A percentile compares a stretch with the other conserved stretches of the same genome.
These are phyloP conservation scores for Mycena galericulata DNA, from an alignment of 768 basidiomycete genomes.

Conservation along the genomic window DNA sequence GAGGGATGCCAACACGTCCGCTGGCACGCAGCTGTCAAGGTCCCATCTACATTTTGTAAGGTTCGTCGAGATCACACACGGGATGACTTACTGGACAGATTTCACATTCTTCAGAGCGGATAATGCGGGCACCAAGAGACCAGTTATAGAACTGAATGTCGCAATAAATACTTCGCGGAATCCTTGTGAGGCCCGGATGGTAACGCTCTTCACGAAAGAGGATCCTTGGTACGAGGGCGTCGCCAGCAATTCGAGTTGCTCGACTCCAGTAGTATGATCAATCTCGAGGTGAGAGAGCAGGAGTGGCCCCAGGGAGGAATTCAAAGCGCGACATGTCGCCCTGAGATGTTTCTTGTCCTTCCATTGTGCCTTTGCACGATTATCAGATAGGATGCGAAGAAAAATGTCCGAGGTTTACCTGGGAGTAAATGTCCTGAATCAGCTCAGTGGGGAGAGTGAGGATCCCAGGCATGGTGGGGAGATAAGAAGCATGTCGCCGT, in stretches of 20 bases:
- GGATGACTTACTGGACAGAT: background rate
- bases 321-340: background rate
- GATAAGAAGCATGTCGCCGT: too few species aligned
- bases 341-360: background rate
- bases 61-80: background rate
- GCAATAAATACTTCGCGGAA: too few species aligned
- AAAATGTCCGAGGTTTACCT: background rate
- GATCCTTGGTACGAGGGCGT: background rate
- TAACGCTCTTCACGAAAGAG: background rate
- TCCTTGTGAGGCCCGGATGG: too few species aligned
- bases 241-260: background rate
- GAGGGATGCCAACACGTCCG: background rate
- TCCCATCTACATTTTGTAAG: background rate
- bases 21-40: background rate
- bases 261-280: background rate
- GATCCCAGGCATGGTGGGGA: background rate
- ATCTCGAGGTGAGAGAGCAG: background rate
- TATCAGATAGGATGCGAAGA: background rate
- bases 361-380: background rate
- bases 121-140: background rate
- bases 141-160: background rate
- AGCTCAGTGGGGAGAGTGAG: background rate
- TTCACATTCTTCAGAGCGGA: background rate
- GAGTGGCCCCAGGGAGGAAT: background rate
- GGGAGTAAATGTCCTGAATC: background rate